Evolutionary conservation across 441 rosid genomes (phyloP), one percentile per base, ranked within the genome.

Genomic region (Aleurites moluccanus): DNA sequence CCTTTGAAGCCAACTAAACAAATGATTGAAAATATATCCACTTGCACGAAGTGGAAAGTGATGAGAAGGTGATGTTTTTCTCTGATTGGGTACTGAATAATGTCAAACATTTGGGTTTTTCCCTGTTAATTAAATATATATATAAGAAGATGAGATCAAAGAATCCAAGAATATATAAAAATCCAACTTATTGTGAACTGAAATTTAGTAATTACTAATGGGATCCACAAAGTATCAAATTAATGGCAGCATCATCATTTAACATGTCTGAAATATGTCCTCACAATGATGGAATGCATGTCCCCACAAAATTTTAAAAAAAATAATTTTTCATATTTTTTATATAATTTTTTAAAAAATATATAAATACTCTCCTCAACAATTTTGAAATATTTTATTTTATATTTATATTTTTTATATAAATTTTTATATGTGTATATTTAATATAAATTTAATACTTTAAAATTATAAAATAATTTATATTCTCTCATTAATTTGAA

Each of bases 51-150:
- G 2, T 20, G 10, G 3, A 21, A 16, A 8, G 8, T 35, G 47
- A 14, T 35, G 47, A 14, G 5, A 60, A 63, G 20, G 0, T 62
- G 25, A 63, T 63, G 7, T 4, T 40, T 64, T 64, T 38, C n/a
- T 40, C 28, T 21, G 68, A 64, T 64, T 64, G 49, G 68, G 52
- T 40, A 42, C 40, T 64, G 28, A 64, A 64, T 28, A n/a, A 35
- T 11, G 27, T n/a, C 14, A 33, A 60, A 60, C 0, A 25, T 25
- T 55, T 56, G 61, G 61, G 27, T 28, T 61, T 16, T 15, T 33
- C 64, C n/a, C 23, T n/a, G 25, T 15, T 28, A 28, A 61, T 30
- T 15, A 13, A 1, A 33, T 33, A 33, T 33, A 45, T 45, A 1
- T 9, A 13, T 45, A 2, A 45, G 11, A 45, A 45, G 49, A 11